Conservation (phyloP, 768 basidiomycete genomes). For the Punctularia strigosozonata region DNA sequence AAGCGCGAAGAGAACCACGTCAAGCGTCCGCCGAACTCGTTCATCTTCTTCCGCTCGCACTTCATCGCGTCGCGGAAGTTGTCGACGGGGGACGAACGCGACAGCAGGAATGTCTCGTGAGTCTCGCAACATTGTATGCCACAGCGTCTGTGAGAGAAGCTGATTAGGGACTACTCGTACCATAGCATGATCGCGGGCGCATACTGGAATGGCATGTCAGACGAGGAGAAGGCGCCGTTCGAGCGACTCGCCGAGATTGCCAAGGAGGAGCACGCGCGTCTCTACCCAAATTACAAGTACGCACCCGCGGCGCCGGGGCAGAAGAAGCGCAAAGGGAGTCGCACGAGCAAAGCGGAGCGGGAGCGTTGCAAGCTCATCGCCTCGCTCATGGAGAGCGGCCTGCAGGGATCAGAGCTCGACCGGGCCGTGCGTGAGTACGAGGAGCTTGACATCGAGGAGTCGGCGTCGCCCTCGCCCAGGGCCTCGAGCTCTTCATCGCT, state of each 20-base stretch:
- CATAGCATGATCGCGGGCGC: slow-evolving; percentile 61
- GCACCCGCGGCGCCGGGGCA: slow-evolving; percentile 29
- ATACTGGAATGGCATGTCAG: slow-evolving; percentile 48
- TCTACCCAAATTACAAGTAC: slow-evolving; percentile 54
- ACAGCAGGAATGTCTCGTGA: too few relatives aligned
- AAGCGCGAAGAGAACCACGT: slow-evolving; percentile 38
- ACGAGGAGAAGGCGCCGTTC: slow-evolving; percentile 36
- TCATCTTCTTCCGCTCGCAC: slow-evolving; percentile 72
- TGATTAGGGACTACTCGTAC: slow-evolving; percentile 63
- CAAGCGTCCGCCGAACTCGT: slow-evolving; percentile 75
- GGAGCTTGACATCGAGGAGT: too few relatives aligned
- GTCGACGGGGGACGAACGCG: slow-evolving; percentile 9
- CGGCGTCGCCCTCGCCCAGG: too few relatives aligned
- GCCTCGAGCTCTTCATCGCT: too few relatives aligned
- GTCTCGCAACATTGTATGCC: too few relatives aligned
- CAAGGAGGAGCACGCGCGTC: slow-evolving; percentile 32
- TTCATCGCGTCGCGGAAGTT: slow-evolving; percentile 32
- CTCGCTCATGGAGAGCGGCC: too few relatives aligned
- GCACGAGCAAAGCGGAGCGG: too few relatives aligned
- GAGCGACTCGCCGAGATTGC: slow-evolving; percentile 32
- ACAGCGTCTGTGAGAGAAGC: too few relatives aligned
- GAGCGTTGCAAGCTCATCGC: too few relatives aligned
- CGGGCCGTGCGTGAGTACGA: too few relatives aligned
- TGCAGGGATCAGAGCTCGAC: too few relatives aligned
- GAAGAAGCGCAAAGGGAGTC: too few relatives aligned